Conservation (phyloP, 2,329 filamentous ascomycete genomes). For the Fonsecaea nubica region DNA sequence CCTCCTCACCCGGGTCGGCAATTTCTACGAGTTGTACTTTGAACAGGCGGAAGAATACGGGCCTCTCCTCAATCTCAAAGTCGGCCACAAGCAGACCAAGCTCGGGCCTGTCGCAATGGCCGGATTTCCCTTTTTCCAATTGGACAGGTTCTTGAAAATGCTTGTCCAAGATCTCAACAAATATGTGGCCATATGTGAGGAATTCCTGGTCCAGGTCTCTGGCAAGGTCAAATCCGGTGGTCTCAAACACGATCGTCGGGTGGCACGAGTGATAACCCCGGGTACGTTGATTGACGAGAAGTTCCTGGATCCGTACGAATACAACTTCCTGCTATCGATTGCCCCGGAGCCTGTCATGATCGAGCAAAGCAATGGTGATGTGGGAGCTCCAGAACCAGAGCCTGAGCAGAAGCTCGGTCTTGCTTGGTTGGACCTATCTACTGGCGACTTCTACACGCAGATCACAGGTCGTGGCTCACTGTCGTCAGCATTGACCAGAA, state of each 20-base stretch:
- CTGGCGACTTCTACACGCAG: constrained; percentile 91
- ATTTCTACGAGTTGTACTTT: constrained; percentile 98
- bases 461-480: constrained; percentile 72
- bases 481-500: constrained; percentile 79
- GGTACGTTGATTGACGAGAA: constrained; percentile 97
- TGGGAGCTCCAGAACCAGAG: constrained; percentile 36
- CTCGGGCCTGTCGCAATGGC: constrained; percentile 78
- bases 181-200: constrained; percentile 92
- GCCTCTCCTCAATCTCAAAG: constrained; percentile 84
- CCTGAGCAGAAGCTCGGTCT: constrained; percentile 68
- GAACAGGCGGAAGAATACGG: constrained; percentile 91
- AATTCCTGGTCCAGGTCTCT: constrained; percentile 77
- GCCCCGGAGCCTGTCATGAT: constrained; percentile 52
- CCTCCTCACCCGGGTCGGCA: constrained; percentile 86
- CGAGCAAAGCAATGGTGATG: constrained; percentile 41
- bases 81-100: constrained; percentile 77
- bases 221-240: constrained; percentile 77
- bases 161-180: constrained; percentile 89
- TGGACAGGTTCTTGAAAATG: constrained; percentile 90
- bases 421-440: constrained; percentile 94
- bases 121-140: constrained; percentile 90
- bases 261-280: constrained; percentile 87
- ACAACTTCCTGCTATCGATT: constrained; percentile 89
- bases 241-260: constrained; percentile 80
- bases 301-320: constrained; percentile 92